Evolutionary conservation across 805 yeast species (phyloP).

Genomic region (Starmera pachycereana): DNA sequence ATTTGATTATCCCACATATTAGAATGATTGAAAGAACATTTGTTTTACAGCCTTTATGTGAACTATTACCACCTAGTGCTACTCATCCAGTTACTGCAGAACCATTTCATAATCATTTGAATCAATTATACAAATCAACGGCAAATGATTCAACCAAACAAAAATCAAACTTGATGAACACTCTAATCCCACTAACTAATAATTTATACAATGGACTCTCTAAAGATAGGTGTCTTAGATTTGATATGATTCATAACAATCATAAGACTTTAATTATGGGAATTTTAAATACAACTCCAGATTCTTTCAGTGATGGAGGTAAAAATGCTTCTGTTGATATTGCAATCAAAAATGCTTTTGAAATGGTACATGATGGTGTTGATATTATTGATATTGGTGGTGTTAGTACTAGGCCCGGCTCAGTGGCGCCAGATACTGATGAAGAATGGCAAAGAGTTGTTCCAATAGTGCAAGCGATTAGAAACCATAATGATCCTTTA

Average conservation of each 20-base stretch:
- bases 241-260: conserved; percentile 34
- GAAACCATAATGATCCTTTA: conserved; percentile 28
- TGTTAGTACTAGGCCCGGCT: conserved; percentile 85
- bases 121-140: conserved; percentile 35
- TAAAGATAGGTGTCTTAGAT: conserved; percentile 22
- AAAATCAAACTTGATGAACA: conserved; percentile 39
- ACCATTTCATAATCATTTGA: conserved; percentile 59
- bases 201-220: conserved; percentile 12
- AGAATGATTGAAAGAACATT: conserved; percentile 84
- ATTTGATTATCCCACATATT: conserved; percentile 74
- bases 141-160: conserved; percentile 26
- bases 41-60: conserved; percentile 84
- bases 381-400: conserved; percentile 88
- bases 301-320: conserved; percentile 93
- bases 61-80: conserved; percentile 53
- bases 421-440: conserved; percentile 45
- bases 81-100: conserved; percentile 84
- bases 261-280: conserved; percentile 72
- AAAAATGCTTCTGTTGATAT: conserved; percentile 25
- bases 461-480: conserved; percentile 56
- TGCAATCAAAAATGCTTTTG: conserved; percentile 34
- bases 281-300: conserved; percentile 83
- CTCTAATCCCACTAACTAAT: conserved; percentile 35
- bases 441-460: conserved; percentile 65
- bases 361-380: conserved; percentile 52